Conservation (phyloP, 1,284 basidiomycete species). For the Fistulinella cinereoalba region DNA sequence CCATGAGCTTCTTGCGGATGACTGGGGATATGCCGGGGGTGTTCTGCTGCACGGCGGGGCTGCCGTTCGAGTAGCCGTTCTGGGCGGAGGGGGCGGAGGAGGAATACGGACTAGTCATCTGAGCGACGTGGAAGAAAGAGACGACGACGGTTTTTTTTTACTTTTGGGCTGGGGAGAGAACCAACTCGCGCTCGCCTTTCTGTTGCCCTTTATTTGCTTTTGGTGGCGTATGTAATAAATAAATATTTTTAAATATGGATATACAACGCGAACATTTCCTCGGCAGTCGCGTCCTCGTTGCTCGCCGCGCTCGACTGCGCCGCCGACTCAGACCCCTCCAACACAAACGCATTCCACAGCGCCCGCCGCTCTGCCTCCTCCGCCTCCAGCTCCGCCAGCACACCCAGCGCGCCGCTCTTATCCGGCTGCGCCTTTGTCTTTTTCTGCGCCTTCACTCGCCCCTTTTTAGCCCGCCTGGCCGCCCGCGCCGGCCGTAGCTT, state of each 20-base stretch:
- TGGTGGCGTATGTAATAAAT: conserved; percentile 24
- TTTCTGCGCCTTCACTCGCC: too few species aligned
- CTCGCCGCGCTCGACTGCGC: too few species aligned
- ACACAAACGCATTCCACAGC: conserved; percentile 1
- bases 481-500: background rate
- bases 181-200: conserved; percentile 33
- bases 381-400: conserved; percentile 21
- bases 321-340: background rate
- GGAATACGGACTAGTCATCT: conserved; percentile 71
- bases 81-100: conserved; percentile 52
- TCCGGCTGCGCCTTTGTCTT: too few species aligned
- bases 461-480: too few species aligned
- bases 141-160: conserved; percentile 42
- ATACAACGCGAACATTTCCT: conserved; percentile 42
- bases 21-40: conserved; percentile 51
- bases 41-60: conserved; percentile 52
- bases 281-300: conserved; percentile 6
- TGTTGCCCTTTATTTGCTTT: conserved; percentile 32
- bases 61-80: conserved; percentile 60
- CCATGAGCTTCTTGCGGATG: conserved; percentile 89
- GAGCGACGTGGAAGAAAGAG: conserved; percentile 25
- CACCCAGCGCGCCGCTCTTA: conserved; percentile 1
- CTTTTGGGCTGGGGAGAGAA: conserved; percentile 47
- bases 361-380: conserved; percentile 16
- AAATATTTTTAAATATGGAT: conserved; percentile 29